phyloP scores from a whole-genome alignment of 2,329 filamentous ascomycete genomes.

The Ascochyta clinopodiicola region DNA sequence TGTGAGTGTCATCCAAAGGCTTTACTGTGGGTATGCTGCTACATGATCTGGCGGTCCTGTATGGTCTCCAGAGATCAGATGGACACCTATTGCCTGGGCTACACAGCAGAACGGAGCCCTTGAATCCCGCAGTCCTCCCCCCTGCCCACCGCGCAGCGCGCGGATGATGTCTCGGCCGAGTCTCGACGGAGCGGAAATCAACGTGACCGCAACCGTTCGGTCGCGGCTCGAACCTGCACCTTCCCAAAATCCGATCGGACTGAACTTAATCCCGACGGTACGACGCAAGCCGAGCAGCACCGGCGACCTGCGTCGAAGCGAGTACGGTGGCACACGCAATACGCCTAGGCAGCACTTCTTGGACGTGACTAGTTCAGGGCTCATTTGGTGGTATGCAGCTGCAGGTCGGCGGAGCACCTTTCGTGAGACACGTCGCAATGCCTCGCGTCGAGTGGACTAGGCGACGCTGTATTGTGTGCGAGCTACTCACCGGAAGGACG shows the following conservation, averaged over 20 bases:
- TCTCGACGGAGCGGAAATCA: slow-evolving; percentile 29
- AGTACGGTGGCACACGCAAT: slow-evolving; percentile 15
- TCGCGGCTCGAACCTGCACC: slow-evolving; percentile 3
- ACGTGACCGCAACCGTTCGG: slow-evolving; percentile 14
- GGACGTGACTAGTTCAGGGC: slow-evolving; percentile 5
- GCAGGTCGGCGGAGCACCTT: slow-evolving; percentile 17
- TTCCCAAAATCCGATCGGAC: slow-evolving; percentile 9
- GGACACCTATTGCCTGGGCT: slow-evolving; percentile 3
- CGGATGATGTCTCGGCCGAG: slow-evolving; percentile 17
- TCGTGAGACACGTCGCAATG: slow-evolving; percentile 18
- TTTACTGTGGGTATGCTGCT: background rate
- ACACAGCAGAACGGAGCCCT: slow-evolving; percentile 11
- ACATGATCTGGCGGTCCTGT: slow-evolving; percentile 3
- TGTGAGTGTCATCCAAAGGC: slow-evolving; percentile 14
- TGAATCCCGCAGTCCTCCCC: slow-evolving; percentile 20
- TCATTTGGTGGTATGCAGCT: slow-evolving; percentile 11
- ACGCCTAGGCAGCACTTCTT: slow-evolving; percentile 9
- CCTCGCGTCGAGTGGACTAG: slow-evolving; percentile 8
- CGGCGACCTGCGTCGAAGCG: slow-evolving; percentile 15
- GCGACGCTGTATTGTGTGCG: slow-evolving; percentile 11
- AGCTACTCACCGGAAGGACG: slow-evolving; percentile 22
- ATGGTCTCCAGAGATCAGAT: slow-evolving; percentile 7
- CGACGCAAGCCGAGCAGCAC: slow-evolving; percentile 14
- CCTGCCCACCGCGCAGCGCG: background rate
- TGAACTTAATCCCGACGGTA: slow-evolving; percentile 12